Percentiles rank a stretch among this genome's conserved stretches.
These are phyloP conservation scores for Hymenoscyphus fructigenus DNA, from an alignment of 2,329 filamentous ascomycete species.

Conservation along the genomic window DNA sequence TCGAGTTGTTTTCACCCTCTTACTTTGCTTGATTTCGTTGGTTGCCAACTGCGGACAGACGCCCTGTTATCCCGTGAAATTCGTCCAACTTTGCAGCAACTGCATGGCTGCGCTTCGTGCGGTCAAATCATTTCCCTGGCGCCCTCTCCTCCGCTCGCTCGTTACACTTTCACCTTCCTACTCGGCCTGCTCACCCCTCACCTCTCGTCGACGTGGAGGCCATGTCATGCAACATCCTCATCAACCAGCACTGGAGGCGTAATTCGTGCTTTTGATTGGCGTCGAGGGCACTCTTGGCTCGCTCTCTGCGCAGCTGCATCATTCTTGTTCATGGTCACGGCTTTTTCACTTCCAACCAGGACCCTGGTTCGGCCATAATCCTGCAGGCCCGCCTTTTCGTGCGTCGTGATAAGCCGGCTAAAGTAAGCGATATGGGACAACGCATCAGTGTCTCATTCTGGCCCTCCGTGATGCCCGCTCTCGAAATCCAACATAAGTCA, in stretches of 20 bases:
- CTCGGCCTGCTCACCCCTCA: slow-evolving; percentile 11
- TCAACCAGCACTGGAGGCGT: slow-evolving; percentile 12
- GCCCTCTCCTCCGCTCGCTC: not conserved
- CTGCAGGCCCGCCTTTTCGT: slow-evolving; percentile 14
- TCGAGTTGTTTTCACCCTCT: not conserved
- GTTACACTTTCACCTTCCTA: slow-evolving; percentile 10
- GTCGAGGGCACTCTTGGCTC: slow-evolving; percentile 15
- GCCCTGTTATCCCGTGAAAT: not conserved
- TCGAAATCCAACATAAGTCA: slow-evolving; percentile 30
- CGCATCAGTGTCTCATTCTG: slow-evolving; percentile 34
- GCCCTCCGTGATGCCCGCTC: slow-evolving; percentile 6
- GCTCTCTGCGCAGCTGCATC: slow-evolving; percentile 18
- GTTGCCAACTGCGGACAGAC: not conserved
- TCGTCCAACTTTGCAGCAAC: not conserved
- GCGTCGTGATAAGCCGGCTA: slow-evolving; percentile 25
- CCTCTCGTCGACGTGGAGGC: slow-evolving; percentile 11
- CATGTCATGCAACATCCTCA: slow-evolving; percentile 15
- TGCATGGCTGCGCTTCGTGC: not conserved
- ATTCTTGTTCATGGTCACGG: slow-evolving; percentile 3
- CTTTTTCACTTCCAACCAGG: slow-evolving; percentile 17
- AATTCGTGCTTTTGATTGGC: slow-evolving; percentile 6
- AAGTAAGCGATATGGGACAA: slow-evolving; percentile 29
- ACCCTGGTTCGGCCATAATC: slow-evolving; percentile 15
- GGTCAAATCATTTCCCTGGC: not conserved
- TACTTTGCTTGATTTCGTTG: not conserved